Conservation (phyloP, 148 eudicot genomes). For the Chenopodium quinoa region DNA sequence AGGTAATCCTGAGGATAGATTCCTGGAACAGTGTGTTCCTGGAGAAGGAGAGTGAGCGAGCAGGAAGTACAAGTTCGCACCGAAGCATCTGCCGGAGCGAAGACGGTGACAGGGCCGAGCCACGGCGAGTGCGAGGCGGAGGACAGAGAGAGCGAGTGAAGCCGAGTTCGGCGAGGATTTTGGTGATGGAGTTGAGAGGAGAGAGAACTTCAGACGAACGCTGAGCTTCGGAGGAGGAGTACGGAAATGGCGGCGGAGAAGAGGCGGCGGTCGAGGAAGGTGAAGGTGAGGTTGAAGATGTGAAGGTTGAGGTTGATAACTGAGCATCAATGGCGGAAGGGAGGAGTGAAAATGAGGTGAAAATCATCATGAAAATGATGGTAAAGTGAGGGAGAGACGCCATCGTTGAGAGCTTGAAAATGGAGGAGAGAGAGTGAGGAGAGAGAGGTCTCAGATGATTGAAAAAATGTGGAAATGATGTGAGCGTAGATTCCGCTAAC, state of each 20-base stretch:
- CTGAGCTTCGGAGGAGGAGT: constrained; percentile 17
- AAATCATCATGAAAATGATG: no score
- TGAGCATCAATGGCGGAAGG: no score
- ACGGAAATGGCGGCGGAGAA: not conserved
- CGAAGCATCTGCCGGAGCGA: constrained; percentile 63
- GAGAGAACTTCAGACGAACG: constrained; percentile 3
- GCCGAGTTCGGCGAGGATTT: constrained; percentile 58
- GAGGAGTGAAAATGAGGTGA: no score
- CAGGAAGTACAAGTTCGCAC: constrained; percentile 65
- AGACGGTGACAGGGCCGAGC: constrained; percentile 61
- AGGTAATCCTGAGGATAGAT: constrained; percentile 58
- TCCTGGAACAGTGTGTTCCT: constrained; percentile 71
- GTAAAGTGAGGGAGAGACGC: no score
- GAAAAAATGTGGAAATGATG: no score
- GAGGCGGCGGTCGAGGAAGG: not conserved
- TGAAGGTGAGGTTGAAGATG: no score
- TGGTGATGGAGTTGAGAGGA: constrained; percentile 31
- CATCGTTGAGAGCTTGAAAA: no score
- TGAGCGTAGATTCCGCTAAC: no score
- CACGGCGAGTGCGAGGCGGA: constrained; percentile 36
- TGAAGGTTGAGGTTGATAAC: no score
- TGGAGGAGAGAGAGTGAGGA: no score
- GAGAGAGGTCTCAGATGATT: no score
- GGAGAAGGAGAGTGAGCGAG: constrained; percentile 59
- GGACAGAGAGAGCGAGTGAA: constrained; percentile 47